These are phyloP conservation scores for Phalaenopsis equestris DNA, from an alignment of 106 monocot species.

Conservation along the genomic window DNA sequence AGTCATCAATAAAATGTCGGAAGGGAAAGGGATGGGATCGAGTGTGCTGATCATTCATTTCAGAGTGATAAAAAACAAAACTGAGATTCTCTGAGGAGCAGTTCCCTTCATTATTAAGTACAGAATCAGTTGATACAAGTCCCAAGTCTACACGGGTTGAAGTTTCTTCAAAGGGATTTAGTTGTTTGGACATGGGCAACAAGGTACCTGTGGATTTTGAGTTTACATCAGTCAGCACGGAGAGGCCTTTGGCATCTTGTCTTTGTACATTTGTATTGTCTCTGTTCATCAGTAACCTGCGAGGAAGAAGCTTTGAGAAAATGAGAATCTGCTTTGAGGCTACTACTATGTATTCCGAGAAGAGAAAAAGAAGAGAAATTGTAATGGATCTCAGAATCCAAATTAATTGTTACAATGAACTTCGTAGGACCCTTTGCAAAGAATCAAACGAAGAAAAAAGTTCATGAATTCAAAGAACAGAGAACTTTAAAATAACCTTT, in stretches of 20 bases:
- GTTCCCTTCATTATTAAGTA: constrained; percentile 8
- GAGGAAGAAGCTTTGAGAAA: neutral
- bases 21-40: constrained; percentile 34
- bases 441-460: too few species aligned
- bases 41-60: constrained; percentile 20
- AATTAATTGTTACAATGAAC: too few species aligned
- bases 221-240: constrained; percentile 9
- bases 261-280: constrained; percentile 17
- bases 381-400: too few species aligned
- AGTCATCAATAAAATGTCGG: constrained; percentile 52
- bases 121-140: constrained; percentile 23
- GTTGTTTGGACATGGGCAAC: constrained; percentile 21
- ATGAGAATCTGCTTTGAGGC: neutral
- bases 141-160: constrained; percentile 20
- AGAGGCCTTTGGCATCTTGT: constrained; percentile 13
- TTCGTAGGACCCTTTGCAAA: too few species aligned
- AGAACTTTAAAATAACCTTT: too few species aligned
- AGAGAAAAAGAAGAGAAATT: too few species aligned
- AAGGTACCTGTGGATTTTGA: constrained; percentile 12
- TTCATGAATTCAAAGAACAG: too few species aligned
- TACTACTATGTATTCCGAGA: too few species aligned
- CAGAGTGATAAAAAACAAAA: constrained; percentile 4
- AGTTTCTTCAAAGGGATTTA: constrained; percentile 28
- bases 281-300: constrained; percentile 51
- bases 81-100: constrained; percentile 24